Percentiles rank a stretch among this genome's conserved stretches.
Evolutionary conservation across 2,329 filamentous ascomycete species (phyloP).

Genomic region (Colletotrichum sp.): DNA sequence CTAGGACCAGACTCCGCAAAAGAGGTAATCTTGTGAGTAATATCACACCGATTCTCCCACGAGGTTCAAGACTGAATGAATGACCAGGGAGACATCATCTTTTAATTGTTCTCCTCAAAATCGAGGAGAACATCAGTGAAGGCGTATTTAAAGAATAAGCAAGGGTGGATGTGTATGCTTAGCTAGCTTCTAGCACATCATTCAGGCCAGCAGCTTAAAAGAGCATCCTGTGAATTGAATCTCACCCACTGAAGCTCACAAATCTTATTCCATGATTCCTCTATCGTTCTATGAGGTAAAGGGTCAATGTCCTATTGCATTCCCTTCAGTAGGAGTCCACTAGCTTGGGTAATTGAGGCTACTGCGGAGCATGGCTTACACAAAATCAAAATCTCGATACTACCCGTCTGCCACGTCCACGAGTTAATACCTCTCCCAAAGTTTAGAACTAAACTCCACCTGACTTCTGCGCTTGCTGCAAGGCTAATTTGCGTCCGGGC

Average conservation of each 20-base stretch:
- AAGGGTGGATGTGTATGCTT: not conserved
- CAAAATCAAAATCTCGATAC: not conserved
- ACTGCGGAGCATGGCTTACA: not conserved
- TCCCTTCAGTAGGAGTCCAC: not conserved
- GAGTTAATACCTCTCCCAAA: not conserved
- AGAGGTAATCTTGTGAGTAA: not conserved
- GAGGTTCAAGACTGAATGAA: not conserved
- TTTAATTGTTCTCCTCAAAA: not conserved
- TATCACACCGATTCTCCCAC: not conserved
- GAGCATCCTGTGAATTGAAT: not conserved
- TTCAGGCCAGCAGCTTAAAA: not conserved
- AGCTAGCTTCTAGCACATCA: not conserved
- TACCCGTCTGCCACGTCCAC: not conserved
- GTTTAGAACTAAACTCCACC: not conserved
- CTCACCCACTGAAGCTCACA: not conserved
- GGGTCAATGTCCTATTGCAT: not conserved
- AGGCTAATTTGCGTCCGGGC: not conserved
- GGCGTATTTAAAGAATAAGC: not conserved
- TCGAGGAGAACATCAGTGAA: not conserved
- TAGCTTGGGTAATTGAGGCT: not conserved
- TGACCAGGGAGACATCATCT: not conserved
- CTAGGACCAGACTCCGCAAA: not conserved
- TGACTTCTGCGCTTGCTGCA: not conserved
- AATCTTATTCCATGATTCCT: not conserved
- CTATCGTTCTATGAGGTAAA: not conserved